Conservation (phyloP, 202 grass and related monocot species). For the Zoysia matrella region DNA sequence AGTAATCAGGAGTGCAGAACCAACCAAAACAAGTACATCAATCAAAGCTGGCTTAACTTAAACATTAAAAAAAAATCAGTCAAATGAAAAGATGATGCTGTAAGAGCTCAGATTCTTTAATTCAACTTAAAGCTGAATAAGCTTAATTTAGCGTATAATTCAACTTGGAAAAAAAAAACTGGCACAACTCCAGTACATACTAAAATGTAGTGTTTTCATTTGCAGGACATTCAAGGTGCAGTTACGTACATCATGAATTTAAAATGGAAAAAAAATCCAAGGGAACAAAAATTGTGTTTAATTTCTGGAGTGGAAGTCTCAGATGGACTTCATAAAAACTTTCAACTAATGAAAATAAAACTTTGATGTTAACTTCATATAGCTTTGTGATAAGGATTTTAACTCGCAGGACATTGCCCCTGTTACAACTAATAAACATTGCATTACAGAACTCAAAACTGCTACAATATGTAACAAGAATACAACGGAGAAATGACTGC, state of each 20-base stretch:
- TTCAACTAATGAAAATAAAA: slow-evolving; percentile 19
- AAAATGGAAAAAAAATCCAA: not conserved
- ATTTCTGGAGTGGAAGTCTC: slow-evolving; percentile 27
- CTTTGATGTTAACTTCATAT: slow-evolving; percentile 33
- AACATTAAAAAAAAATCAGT: not conserved
- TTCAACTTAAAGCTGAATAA: slow-evolving; percentile 19
- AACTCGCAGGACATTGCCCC: slow-evolving; percentile 18
- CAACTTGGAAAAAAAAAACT: not conserved
- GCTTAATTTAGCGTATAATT: not conserved
- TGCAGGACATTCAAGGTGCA: not conserved
- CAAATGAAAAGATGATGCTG: slow-evolving; percentile 3
- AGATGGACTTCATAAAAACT: slow-evolving; percentile 19
- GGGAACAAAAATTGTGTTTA: not conserved
- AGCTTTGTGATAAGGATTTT: slow-evolving; percentile 2
- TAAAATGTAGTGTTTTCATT: slow-evolving; percentile 23
- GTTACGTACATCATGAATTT: not conserved
- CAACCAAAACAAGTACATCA: not conserved
- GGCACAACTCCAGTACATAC: slow-evolving; percentile 5
- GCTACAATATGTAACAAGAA: slow-evolving; percentile 27
- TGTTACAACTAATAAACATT: not conserved
- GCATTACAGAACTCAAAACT: not conserved
- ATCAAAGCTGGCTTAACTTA: not conserved
- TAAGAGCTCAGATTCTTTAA: slow-evolving; percentile 10
- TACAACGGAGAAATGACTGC: slow-evolving; percentile 24
- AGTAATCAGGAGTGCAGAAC: slow-evolving; percentile 23